A percentile compares a stretch with the other conserved stretches of the same genome.
These are phyloP conservation scores for Cercospora sp. DNA, from an alignment of 2,329 filamentous ascomycete species.

Conservation along the genomic window DNA sequence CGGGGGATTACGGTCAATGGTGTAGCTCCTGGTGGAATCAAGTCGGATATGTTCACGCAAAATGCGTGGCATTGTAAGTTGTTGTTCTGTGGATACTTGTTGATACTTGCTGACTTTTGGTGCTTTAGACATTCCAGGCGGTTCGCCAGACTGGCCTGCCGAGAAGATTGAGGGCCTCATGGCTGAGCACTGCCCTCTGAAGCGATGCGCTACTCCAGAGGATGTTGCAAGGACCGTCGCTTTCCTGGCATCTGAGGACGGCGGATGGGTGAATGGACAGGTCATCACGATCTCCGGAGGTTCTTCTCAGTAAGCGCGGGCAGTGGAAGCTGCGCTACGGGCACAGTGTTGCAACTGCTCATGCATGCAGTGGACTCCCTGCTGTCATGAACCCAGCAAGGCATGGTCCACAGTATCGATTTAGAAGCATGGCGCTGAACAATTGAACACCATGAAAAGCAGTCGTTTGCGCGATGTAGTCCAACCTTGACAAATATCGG, in stretches of 20 bases:
- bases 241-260: conserved; percentile 42
- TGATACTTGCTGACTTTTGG: neutral
- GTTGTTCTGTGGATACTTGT: neutral
- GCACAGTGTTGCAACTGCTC: neutral
- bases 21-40: conserved; percentile 70
- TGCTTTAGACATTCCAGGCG: conserved; percentile 46
- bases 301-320: conserved; percentile 39
- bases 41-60: conserved; percentile 72
- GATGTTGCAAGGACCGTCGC: conserved; percentile 44
- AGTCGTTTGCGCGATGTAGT: neutral
- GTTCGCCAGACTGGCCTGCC: conserved; percentile 50
- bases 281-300: conserved; percentile 48
- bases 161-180: conserved; percentile 54
- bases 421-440: neutral
- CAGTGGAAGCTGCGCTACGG: neutral
- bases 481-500: neutral
- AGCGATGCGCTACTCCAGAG: conserved; percentile 51
- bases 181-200: conserved; percentile 52
- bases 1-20: conserved; percentile 71
- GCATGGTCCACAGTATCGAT: neutral
- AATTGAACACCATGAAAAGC: neutral
- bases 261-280: conserved; percentile 46
- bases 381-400: neutral
- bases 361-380: neutral
- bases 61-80: conserved; percentile 35